These are phyloP conservation scores for Lentinula sp. DNA, from an alignment of 768 basidiomycete species.

Conservation along the genomic window DNA sequence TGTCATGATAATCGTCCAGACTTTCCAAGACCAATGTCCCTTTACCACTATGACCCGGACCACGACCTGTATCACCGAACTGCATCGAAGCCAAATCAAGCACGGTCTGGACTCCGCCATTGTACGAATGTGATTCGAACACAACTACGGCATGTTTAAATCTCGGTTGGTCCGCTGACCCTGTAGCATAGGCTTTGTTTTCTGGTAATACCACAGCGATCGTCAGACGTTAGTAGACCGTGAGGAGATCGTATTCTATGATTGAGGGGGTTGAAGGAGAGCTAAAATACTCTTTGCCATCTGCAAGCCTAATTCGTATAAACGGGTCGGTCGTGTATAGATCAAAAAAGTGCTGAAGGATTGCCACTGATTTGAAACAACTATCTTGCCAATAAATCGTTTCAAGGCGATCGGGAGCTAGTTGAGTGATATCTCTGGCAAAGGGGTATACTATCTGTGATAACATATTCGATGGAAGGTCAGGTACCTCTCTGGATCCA, in stretches of 20 bases:
- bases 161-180: constrained; percentile 2
- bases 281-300: constrained; percentile 9
- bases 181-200: constrained; percentile 7
- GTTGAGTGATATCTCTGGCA: background rate
- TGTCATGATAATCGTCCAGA: constrained; percentile 8
- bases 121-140: background rate
- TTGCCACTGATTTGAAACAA: constrained; percentile 11
- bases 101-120: background rate
- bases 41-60: constrained; percentile 9
- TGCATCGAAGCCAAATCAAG: constrained; percentile 16
- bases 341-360: constrained; percentile 15
- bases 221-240: constrained; percentile 8
- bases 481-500: constrained; percentile 1
- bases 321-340: constrained; percentile 4
- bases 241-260: constrained; percentile 4
- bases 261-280: background rate
- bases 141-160: constrained; percentile 13
- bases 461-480: constrained; percentile 15
- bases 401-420: constrained; percentile 11
- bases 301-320: constrained; percentile 10
- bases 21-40: constrained; percentile 11
- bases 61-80: constrained; percentile 15
- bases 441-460: background rate
- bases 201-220: constrained; percentile 1
- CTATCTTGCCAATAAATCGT: constrained; percentile 17